A percentile compares a stretch with the other conserved stretches of the same genome.
phyloP scores from a whole-genome alignment of 257 asterid species.

The Solanum etuberosum region DNA sequence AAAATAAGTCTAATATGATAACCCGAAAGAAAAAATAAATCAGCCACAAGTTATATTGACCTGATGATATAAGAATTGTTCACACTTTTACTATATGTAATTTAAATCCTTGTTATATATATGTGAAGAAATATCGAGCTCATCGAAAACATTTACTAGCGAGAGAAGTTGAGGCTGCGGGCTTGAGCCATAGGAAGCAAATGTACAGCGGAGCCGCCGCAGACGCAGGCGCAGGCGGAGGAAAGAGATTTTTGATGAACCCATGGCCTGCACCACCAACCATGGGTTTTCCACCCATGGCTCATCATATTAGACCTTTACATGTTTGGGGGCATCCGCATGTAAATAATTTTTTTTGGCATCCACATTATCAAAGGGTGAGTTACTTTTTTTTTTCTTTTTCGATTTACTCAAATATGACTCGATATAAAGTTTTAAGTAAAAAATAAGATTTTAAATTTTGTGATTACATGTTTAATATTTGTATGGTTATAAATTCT shows the following conservation, averaged over 20 bases:
- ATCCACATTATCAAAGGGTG: conserved; percentile 49
- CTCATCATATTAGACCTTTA: conserved; percentile 54
- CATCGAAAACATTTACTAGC: conserved; percentile 68
- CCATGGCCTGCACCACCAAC: conserved; percentile 60
- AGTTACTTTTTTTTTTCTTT: neutral
- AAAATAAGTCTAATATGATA: neutral
- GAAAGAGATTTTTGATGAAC: conserved; percentile 32
- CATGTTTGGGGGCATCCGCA: conserved; percentile 97
- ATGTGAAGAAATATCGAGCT: conserved; percentile 70
- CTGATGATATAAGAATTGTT: neutral
- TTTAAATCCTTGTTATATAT: neutral
- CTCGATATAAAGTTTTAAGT: neutral
- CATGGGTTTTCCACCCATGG: conserved; percentile 41
- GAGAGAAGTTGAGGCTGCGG: conserved; percentile 68
- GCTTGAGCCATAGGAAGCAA: conserved; percentile 58
- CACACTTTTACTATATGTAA: neutral
- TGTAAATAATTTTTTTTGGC: conserved; percentile 47
- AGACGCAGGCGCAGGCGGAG: neutral
- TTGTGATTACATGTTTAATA: neutral
- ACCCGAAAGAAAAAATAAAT: no score
- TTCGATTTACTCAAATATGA: neutral
- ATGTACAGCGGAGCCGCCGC: conserved; percentile 18
- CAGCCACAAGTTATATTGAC: no score
- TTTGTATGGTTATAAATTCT: neutral
- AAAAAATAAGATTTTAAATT: neutral